Evolutionary conservation across 148 eudicot genomes (phyloP).

Genomic region (Heliamphora exappendiculata): DNA sequence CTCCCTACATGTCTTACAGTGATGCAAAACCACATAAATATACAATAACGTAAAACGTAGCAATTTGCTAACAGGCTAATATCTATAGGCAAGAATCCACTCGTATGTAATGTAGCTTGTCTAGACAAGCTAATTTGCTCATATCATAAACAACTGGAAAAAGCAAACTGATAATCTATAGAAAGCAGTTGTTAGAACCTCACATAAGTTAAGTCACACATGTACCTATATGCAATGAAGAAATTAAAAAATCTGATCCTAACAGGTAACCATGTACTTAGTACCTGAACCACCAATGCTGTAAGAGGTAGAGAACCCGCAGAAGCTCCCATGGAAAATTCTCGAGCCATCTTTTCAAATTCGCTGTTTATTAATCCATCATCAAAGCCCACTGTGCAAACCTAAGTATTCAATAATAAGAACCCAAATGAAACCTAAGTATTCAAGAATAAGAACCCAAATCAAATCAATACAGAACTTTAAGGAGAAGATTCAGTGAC

Average conservation of each 20-base stretch:
- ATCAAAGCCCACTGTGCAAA: conserved; percentile 54
- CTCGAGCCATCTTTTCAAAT: conserved; percentile 54
- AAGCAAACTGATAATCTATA: background rate
- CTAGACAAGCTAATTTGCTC: background rate
- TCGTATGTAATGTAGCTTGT: background rate
- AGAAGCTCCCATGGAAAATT: conserved; percentile 48
- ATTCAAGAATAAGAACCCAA: conserved; percentile 8
- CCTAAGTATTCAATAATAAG: conserved; percentile 33
- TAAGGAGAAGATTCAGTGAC: background rate
- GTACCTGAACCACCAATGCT: conserved; percentile 73
- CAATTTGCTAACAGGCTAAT: background rate
- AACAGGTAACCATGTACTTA: background rate
- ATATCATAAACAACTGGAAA: background rate
- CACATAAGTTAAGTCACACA: background rate
- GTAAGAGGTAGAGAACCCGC: conserved; percentile 57
- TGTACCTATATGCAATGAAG: background rate
- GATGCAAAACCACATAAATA: background rate
- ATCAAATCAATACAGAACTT: conserved; percentile 8
- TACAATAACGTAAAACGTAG: background rate
- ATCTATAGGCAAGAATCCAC: background rate
- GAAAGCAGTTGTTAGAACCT: background rate
- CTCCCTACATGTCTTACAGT: background rate
- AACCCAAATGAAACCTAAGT: conserved; percentile 38
- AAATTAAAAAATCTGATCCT: background rate
- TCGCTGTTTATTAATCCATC: conserved; percentile 44